Evolutionary conservation across 2,329 filamentous ascomycete species (phyloP), one percentile per base, ranked within the genome.

Genomic region (Penicillium occitanis): DNA sequence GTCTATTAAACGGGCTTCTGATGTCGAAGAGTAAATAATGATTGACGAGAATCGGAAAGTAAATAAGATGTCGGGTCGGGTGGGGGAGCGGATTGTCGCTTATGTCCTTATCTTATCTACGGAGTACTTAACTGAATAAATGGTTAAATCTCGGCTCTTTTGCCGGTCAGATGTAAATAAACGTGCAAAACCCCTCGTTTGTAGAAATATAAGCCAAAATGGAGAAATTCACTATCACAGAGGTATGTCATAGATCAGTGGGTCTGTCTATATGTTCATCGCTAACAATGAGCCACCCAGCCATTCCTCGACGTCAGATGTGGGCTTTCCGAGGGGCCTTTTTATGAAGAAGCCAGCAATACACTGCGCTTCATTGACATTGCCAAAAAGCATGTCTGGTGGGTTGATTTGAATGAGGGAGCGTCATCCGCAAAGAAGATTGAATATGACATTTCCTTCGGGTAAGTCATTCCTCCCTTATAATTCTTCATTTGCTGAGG

Each of bases 391-490:
- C 85, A 85, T n/a, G 55, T 64, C 28, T 66, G 65, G 64, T 64
- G 35, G 30, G 64, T 67, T 28, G 65, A 67, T 19, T 19, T 66
- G 44, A 60, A 61, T 28, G 14, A 35, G 30, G 60, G 58, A 0
- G 22, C 64, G 6, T 79, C 79, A 5, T 90, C 88, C 51, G 75
- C 83, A 73, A 76, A 77, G 70, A 73, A 80, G 61, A 76, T 88
- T 66, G 81, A 85, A 69, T 88, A 90, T 8, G 80, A 82, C 61
- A 80, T 81, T 71, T 81, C 81, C 13, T 81, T 87, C 59, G 83
- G 64, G 67, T 65, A 30, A 55, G 66, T 50, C 28, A n/a, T 14
- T 19, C 2, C 2, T 42, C n/a, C 28, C n/a, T 14, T 50, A 7
- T 6, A 19, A n/a, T 25, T 40, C 7, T 59, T 7, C 57, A 28